These are phyloP conservation scores for Colletotrichum chrysophilum DNA, from an alignment of 2,329 filamentous ascomycete species.

Conservation along the genomic window DNA sequence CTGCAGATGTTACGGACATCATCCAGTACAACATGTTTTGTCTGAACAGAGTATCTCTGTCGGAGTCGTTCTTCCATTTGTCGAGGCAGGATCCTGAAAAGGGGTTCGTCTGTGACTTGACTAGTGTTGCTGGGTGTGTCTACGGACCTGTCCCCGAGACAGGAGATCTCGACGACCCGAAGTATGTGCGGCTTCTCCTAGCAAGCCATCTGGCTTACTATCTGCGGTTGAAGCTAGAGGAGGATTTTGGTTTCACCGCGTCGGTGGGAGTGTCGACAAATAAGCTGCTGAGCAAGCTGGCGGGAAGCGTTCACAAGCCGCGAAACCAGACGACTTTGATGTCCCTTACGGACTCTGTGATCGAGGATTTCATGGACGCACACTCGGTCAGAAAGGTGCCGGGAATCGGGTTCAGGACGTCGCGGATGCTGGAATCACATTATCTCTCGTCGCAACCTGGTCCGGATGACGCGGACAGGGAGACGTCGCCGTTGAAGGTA, in stretches of 20 bases:
- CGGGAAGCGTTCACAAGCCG: slow-evolving; percentile 84
- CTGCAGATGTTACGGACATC: slow-evolving; percentile 85
- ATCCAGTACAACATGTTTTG: slow-evolving; percentile 79
- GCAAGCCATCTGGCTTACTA: slow-evolving; percentile 83
- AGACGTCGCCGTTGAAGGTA: slow-evolving; percentile 59
- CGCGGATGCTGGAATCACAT: slow-evolving; percentile 45
- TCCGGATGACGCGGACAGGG: slow-evolving; percentile 8
- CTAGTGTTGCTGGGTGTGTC: slow-evolving; percentile 67
- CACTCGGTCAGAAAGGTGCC: slow-evolving; percentile 83
- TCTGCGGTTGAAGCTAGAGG: slow-evolving; percentile 74
- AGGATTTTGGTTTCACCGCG: slow-evolving; percentile 81
- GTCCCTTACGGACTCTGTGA: slow-evolving; percentile 62
- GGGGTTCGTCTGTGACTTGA: slow-evolving; percentile 84
- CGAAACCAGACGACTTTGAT: slow-evolving; percentile 85
- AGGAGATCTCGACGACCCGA: slow-evolving; percentile 36
- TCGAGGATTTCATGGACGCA: slow-evolving; percentile 73
- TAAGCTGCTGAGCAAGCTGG: slow-evolving; percentile 86
- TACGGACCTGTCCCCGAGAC: slow-evolving; percentile 29
- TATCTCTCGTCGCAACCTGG: slow-evolving; percentile 19
- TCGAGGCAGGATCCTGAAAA: slow-evolving; percentile 73
- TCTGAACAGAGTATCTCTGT: slow-evolving; percentile 69
- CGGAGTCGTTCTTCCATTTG: slow-evolving; percentile 80
- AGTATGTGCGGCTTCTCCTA: slow-evolving; percentile 69
- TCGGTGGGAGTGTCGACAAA: slow-evolving; percentile 89
- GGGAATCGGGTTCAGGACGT: slow-evolving; percentile 83